Evolutionary conservation across 345 rosid species (phyloP), one percentile per base, ranked within the genome.

Genomic region (Corchorus capsularis): DNA sequence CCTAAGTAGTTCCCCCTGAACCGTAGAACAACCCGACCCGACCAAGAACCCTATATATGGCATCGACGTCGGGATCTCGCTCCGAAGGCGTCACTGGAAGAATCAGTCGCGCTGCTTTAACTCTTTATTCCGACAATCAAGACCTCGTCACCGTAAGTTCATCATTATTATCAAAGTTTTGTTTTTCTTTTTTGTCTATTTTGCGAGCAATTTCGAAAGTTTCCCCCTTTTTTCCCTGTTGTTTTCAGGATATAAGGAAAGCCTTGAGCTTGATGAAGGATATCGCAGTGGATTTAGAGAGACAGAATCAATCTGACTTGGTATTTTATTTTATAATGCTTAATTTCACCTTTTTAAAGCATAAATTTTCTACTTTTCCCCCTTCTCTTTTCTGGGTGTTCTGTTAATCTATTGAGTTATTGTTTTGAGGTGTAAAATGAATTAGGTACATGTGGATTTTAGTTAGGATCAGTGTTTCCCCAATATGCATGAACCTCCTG

Each of bases 221-320:
- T 43, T 27, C 2, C 16, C 0, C 3, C 19, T 14, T 41, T 14
- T 17, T 68, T 15, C 39, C 27, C 56, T 12, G 75, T 63, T 32
- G 10, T 79, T 76, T 71, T 53, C 88, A 93, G 99, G 99, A 96
- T 55, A 83, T 92, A 1, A 85, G 92, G 62, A 92, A 87, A 82
- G 81, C 92, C 56, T 79, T 92, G 78, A 76, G 52, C 73, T 76
- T 82, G 83, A 84, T 92, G 84, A 93, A 88, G 89, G 88, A 88
- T 46, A 82, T 91, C 11, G 97, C 94, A 11, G 90, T 93, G 83
- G 88, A 89, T 77, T 72, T 93, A 57, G 99, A 93, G 86, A 89
- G 65, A 82, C 89, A 87, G 50, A 84, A 89, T 77, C 84, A 89
- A 79, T 77, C 90, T 76, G 86, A 82, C 41, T 86, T 83, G 98